Evolutionary conservation across 805 yeast species (phyloP).

Genomic region (Candida stauntonica): DNA sequence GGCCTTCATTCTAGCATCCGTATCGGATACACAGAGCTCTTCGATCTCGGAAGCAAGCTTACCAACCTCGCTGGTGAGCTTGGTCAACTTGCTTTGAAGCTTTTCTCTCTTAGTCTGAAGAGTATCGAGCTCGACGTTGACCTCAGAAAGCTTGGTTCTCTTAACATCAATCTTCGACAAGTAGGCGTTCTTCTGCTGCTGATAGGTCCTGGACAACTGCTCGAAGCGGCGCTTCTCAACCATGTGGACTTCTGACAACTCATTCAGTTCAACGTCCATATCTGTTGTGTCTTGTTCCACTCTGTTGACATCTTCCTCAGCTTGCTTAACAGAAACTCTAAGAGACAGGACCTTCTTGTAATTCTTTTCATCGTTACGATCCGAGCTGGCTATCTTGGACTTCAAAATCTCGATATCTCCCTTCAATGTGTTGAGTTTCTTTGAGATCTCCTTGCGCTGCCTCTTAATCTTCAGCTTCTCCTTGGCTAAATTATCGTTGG

Average conservation of each 20-base stretch:
- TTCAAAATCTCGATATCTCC: slow-evolving; percentile 54
- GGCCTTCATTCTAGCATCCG: slow-evolving; percentile 11
- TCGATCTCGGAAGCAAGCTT: slow-evolving; percentile 16
- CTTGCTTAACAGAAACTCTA: slow-evolving; percentile 22
- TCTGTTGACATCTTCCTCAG: slow-evolving; percentile 23
- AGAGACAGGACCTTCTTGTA: slow-evolving; percentile 21
- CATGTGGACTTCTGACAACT: slow-evolving; percentile 34
- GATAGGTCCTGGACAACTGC: slow-evolving; percentile 29
- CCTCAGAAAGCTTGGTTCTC: slow-evolving; percentile 20
- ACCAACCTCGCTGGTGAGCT: slow-evolving; percentile 21
- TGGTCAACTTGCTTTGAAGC: slow-evolving; percentile 28
- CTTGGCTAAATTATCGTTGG: slow-evolving; percentile 53
- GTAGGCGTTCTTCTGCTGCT: slow-evolving; percentile 29
- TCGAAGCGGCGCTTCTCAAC: slow-evolving; percentile 37
- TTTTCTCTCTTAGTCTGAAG: slow-evolving; percentile 32
- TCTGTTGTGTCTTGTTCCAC: slow-evolving; percentile 14
- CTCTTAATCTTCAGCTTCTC: slow-evolving; percentile 56
- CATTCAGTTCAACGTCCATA: slow-evolving; percentile 29
- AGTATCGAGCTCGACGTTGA: slow-evolving; percentile 29
- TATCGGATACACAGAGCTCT: slow-evolving; percentile 14
- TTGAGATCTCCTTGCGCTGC: slow-evolving; percentile 52
- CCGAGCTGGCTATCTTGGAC: slow-evolving; percentile 42
- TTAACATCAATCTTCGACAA: slow-evolving; percentile 24
- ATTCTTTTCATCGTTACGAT: slow-evolving; percentile 52
- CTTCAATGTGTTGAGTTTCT: slow-evolving; percentile 45